Base-by-base conservation (phyloP, 768 basidiomycete species). In the Leccinellum albellum region DNA sequence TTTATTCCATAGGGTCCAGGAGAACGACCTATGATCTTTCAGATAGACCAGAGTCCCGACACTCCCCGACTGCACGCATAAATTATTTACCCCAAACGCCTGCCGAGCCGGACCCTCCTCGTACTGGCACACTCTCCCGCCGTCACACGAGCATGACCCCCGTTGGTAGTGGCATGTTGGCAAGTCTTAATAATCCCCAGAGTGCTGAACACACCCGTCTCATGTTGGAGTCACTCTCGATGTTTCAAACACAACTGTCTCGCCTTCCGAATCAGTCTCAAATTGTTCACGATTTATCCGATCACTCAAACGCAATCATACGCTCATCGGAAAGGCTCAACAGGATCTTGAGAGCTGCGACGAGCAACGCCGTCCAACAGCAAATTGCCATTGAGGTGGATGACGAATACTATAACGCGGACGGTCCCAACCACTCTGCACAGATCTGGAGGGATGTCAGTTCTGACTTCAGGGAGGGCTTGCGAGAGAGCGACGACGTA, bases 301-400 rank as follows among this genome's bases (percentile, higher is more conserved):
- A 81, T 54, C 81, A 76, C 50, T 88, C 91, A 2, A 82, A 85
- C 65, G 76, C 75, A 15, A 78, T 91, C 29, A 87, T 88, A 13
- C 76, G 78, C 50, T 77, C 83, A 29, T 81, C 88, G n/a, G 86
- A 88, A 58, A 78, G 79, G 59, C 72, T 94, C 54, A 88, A 89
- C 62, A 78, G 64, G 51, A 74, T 88, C 61, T 69, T 92, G 62
- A 76, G 84, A 47, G 66, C 70, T 1, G 83, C 80, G 3, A 85
- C 83, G 14, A 73, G 77, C 54, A 72, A 77, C 42, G 86, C 91
- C 1, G 69, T 91, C 51, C 87, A 90, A 60, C 78, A 82, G 53
- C 88, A 91, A 70, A 86, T 94, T 49, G 82, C 87, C 37, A 82
- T 86, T 0, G 91, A 93, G 67, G 84, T 92, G 2, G 81, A 81